A percentile compares a stretch with the other conserved stretches of the same genome.
phyloP scores from a whole-genome alignment of 2,329 filamentous ascomycete genomes.

The Alternaria metachromatica region DNA sequence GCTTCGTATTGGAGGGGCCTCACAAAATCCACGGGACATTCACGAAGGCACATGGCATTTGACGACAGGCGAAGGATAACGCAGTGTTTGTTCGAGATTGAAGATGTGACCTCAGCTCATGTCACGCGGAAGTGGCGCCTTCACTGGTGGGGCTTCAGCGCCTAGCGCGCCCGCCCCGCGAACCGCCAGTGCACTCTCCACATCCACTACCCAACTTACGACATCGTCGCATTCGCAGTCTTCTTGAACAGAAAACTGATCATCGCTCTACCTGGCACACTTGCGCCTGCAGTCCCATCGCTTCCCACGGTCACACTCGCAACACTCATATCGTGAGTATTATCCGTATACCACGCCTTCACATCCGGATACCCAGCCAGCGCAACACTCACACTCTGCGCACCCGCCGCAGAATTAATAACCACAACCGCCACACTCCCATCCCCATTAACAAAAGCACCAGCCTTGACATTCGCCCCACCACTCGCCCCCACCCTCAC shows the following conservation, averaged over 20 bases:
- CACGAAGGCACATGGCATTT: background rate
- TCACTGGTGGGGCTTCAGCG: background rate
- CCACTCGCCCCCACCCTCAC: constrained; percentile 44
- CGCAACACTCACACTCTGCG: constrained; percentile 24
- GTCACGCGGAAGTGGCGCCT: background rate
- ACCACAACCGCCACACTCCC: constrained; percentile 34
- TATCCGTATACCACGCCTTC: constrained; percentile 37
- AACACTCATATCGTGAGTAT: constrained; percentile 17
- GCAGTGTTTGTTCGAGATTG: background rate
- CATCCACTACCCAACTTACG: background rate
- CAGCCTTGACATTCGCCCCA: constrained; percentile 39
- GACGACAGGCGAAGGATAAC: background rate
- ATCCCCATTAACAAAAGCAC: constrained; percentile 43
- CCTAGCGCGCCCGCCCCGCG: background rate
- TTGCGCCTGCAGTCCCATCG: constrained; percentile 33
- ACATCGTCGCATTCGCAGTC: background rate
- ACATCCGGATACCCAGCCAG: constrained; percentile 17
- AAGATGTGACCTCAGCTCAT: background rate
- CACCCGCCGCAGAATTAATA: constrained; percentile 33
- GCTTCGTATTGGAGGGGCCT: background rate
- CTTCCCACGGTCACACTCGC: constrained; percentile 21
- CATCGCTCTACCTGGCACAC: constrained; percentile 33
- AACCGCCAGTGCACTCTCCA: background rate
- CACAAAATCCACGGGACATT: background rate
- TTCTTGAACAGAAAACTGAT: constrained; percentile 33